Evolutionary conservation across 2,329 filamentous ascomycete genomes (phyloP).

Genomic region (Fonsecaea pugnacius): DNA sequence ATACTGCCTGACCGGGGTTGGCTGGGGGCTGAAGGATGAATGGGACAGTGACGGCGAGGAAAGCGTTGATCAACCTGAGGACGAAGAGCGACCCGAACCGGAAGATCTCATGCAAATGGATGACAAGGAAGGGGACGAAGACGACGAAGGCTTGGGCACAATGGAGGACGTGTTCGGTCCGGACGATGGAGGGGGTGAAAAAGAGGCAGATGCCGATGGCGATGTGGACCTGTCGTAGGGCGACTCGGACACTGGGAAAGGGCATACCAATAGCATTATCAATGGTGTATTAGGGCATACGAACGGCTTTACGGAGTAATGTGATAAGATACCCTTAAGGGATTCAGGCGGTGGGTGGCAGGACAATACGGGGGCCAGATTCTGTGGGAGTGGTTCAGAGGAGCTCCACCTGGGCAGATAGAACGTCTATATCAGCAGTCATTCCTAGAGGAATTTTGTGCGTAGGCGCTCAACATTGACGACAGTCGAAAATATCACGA

Average conservation of each 20-base stretch:
- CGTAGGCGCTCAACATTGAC: no score
- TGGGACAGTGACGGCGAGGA: constrained; percentile 62
- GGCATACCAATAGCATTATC: background rate
- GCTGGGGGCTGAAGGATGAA: constrained; percentile 62
- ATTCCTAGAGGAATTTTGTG: no score
- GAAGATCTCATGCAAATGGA: constrained; percentile 37
- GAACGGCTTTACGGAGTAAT: background rate
- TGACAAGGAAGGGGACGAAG: constrained; percentile 39
- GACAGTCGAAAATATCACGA: no score
- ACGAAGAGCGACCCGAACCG: constrained; percentile 31
- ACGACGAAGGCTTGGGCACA: constrained; percentile 38
- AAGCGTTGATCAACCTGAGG: constrained; percentile 39
- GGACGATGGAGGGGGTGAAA: constrained; percentile 43
- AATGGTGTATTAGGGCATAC: constrained; percentile 7
- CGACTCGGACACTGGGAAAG: background rate
- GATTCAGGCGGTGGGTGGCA: background rate
- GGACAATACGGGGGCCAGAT: background rate
- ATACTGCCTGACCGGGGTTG: constrained; percentile 63
- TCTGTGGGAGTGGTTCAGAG: background rate
- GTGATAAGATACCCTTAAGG: background rate
- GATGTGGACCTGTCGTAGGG: constrained; percentile 41
- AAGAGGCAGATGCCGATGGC: constrained; percentile 47
- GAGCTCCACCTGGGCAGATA: background rate
- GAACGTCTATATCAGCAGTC: no score
- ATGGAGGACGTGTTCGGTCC: constrained; percentile 43